Percentiles rank a stretch among this genome's conserved stretches.
Conservation (phyloP, 2,329 filamentous ascomycete species). For the Diaporthe sp. region DNA sequence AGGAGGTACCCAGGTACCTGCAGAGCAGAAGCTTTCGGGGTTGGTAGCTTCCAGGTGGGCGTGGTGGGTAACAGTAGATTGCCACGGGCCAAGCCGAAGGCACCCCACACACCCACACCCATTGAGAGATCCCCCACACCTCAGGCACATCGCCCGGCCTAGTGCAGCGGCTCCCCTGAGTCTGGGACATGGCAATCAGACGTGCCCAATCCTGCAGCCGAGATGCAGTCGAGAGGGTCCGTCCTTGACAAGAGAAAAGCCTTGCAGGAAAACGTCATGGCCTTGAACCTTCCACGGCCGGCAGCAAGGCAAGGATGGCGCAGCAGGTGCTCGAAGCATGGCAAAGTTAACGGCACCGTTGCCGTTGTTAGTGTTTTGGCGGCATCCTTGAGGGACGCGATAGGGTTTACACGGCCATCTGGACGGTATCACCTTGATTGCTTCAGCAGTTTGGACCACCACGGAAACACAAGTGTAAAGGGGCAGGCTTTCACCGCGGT, state of each 20-base stretch:
- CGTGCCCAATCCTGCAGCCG: constrained; percentile 21
- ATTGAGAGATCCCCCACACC: constrained; percentile 29
- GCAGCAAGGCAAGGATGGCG: not conserved
- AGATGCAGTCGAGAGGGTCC: constrained; percentile 30
- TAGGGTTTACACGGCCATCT: not conserved
- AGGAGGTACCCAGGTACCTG: constrained; percentile 8
- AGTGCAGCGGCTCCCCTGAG: constrained; percentile 20
- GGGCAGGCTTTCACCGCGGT: not conserved
- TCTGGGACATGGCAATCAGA: constrained; percentile 11
- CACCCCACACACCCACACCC: constrained; percentile 22
- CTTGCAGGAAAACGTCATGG: constrained; percentile 27
- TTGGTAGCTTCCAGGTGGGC: constrained; percentile 17
- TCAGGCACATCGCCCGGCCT: constrained; percentile 19
- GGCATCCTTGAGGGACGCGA: not conserved
- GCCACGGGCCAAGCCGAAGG: constrained; percentile 24
- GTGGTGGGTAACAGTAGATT: constrained; percentile 21
- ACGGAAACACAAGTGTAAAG: not conserved
- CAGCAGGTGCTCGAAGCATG: not conserved
- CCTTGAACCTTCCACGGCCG: not conserved
- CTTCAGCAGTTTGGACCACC: too few species aligned
- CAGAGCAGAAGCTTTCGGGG: not conserved
- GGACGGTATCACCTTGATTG: not conserved
- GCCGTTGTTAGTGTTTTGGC: not conserved
- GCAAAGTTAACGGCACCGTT: not conserved
- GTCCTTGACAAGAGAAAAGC: not conserved